Percentiles rank a stretch among this genome's conserved stretches.
Evolutionary conservation across 306 rosid species (phyloP).

Genomic region (Dalbergia cochinchinensis): DNA sequence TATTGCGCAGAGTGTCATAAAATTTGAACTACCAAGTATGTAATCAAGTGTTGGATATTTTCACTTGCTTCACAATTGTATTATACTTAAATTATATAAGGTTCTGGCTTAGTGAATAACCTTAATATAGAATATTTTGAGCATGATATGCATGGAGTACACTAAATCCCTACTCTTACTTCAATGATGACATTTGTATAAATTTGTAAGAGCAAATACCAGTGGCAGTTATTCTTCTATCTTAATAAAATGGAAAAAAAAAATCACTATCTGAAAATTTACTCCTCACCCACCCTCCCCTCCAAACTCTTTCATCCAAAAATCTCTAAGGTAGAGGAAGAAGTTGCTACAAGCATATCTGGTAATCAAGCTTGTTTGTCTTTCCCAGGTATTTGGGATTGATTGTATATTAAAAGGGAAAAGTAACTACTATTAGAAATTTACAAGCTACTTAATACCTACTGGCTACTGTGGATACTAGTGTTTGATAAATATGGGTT

Average conservation of each 20-base stretch:
- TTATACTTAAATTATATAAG: background rate
- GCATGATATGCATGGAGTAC: background rate
- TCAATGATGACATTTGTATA: background rate
- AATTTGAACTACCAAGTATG: background rate
- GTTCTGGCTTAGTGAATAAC: background rate
- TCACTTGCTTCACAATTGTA: constrained; percentile 27
- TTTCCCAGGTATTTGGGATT: constrained; percentile 12
- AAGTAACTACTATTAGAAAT: background rate
- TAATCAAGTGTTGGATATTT: constrained; percentile 2
- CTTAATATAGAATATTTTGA: background rate
- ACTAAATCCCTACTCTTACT: background rate
- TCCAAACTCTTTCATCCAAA: no score
- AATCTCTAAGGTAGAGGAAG: background rate
- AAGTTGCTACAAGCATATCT: constrained; percentile 2
- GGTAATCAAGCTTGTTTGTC: background rate
- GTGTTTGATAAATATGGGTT: constrained; percentile 1
- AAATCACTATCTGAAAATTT: no score
- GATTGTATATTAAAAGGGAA: no score
- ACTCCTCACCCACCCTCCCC: no score
- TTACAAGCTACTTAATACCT: background rate
- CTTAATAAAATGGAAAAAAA: background rate
- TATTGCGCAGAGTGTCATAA: background rate
- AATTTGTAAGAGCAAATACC: background rate
- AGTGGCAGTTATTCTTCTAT: background rate
- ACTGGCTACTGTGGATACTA: constrained; percentile 3